Evolutionary conservation across 2,329 filamentous ascomycete genomes (phyloP).

Genomic region (Alternaria consortialis): DNA sequence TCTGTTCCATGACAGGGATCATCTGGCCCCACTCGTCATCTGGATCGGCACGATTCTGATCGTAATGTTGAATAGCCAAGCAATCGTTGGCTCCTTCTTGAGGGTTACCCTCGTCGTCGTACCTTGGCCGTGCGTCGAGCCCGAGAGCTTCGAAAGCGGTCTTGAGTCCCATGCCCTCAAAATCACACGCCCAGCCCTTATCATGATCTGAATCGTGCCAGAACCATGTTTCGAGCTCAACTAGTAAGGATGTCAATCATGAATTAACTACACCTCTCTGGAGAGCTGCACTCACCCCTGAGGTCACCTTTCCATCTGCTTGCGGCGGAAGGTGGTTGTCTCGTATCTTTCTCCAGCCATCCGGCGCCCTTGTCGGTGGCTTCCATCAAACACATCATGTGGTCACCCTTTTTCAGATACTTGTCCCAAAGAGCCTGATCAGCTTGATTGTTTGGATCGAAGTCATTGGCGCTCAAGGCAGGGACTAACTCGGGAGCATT

Average conservation of each 20-base stretch:
- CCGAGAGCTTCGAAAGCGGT: constrained; percentile 15
- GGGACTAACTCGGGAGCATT: background rate
- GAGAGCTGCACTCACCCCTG: background rate
- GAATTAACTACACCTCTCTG: background rate
- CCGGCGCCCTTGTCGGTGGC: constrained; percentile 29
- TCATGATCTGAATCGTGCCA: constrained; percentile 18
- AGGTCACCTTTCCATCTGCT: constrained; percentile 31
- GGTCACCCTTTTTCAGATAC: constrained; percentile 21
- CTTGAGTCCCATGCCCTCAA: constrained; percentile 8
- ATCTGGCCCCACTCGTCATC: background rate
- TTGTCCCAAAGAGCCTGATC: constrained; percentile 19
- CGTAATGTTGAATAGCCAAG: constrained; percentile 18
- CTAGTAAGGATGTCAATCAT: background rate
- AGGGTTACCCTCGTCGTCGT: constrained; percentile 4
- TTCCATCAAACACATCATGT: constrained; percentile 26
- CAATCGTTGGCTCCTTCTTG: constrained; percentile 18
- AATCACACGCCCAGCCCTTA: constrained; percentile 14
- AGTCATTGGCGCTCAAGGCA: constrained; percentile 4
- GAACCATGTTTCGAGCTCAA: constrained; percentile 19
- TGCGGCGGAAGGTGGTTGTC: constrained; percentile 25
- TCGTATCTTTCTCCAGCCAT: constrained; percentile 12
- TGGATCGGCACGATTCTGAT: constrained; percentile 8
- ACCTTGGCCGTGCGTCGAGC: constrained; percentile 15
- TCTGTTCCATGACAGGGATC: constrained; percentile 14
- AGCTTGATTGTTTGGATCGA: constrained; percentile 12